Base-by-base conservation (phyloP, 2,329 filamentous ascomycete genomes). In the Cytospora piceicola region DNA sequence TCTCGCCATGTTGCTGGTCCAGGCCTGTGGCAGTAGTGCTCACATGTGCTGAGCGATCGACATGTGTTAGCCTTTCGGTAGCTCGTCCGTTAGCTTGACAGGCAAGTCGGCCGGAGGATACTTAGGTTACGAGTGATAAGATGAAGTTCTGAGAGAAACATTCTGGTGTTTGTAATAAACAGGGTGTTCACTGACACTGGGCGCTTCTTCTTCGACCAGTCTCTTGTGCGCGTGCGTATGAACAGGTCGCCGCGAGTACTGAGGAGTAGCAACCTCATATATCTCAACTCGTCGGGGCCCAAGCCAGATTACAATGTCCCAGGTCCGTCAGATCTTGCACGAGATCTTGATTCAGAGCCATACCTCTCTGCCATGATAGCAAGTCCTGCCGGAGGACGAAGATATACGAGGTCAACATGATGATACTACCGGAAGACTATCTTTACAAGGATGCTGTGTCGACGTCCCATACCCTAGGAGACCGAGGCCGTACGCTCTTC, bases 401-500 rank as follows among this genome's bases (percentile, higher is more conserved):
- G 17, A 56, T n/a, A 34, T 14, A 22, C 52, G 30, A 51, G 55
- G 36, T 36, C 52, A 56, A 62, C 32, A 56, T 62, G 60, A 56
- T 39, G n/a, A 56, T 34, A 34, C 29, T 49, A 27, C 52, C 60
- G 29, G 52, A 62, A 56, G 36, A 56, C 39, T 51, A 62, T 15
- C 60, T 56, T 12, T 20, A 22, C 36, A 62, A 56, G 60, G 55
- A 34, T 27, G 60, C 36, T n/a, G 8, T 62, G 20, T 42, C 60
- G 22, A 54, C 17, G 27, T 29, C 27, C 27, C 3, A 29, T 20
- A 34, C 30, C 11, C n/a, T 36, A 2, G 52, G 24, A 14, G 63
- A 61, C 20, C 63, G 63, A 15, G 52, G 52, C 9, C 52, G 51
- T 5, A 24, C 51, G n/a, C 63, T 65, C 9, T 65, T 65, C 5